Percentiles rank a stretch among this genome's conserved stretches.
Conservation (phyloP, 2,329 filamentous ascomycete genomes). For the Aspergillus ochraceus region DNA sequence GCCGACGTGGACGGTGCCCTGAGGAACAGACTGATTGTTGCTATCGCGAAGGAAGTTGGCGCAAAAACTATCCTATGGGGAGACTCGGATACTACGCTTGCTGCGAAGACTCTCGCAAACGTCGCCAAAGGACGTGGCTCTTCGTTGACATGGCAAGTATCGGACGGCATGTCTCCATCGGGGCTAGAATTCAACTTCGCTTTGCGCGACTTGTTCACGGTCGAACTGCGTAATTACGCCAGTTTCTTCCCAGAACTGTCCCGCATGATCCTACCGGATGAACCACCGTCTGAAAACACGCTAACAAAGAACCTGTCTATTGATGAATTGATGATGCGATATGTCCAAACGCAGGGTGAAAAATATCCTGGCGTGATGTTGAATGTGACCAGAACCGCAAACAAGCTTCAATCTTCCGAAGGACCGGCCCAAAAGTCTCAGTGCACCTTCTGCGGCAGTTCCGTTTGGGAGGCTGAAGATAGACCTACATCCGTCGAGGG, state of each 20-base stretch:
- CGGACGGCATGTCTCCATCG: constrained; percentile 67
- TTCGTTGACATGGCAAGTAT: constrained; percentile 75
- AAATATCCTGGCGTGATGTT: constrained; percentile 89
- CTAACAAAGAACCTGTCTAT: constrained; percentile 69
- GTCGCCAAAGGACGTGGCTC: constrained; percentile 90
- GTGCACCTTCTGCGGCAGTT: constrained; percentile 70
- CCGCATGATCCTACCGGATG: constrained; percentile 47
- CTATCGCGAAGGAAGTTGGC: constrained; percentile 57
- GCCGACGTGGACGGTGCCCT: constrained; percentile 72
- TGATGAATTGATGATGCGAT: constrained; percentile 84
- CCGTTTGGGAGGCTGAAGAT: constrained; percentile 59
- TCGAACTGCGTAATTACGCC: constrained; percentile 72
- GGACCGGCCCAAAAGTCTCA: constrained; percentile 30
- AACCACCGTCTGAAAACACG: constrained; percentile 35
- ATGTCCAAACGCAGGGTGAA: constrained; percentile 81
- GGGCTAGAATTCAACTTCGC: constrained; percentile 72
- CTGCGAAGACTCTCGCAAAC: constrained; percentile 80
- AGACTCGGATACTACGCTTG: constrained; percentile 82
- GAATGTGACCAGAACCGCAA: constrained; percentile 91
- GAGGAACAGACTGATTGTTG: constrained; percentile 68
- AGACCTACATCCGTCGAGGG: constrained; percentile 52
- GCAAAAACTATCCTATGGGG: constrained; percentile 78
- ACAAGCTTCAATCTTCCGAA: constrained; percentile 63
- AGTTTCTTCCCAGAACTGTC: constrained; percentile 53
- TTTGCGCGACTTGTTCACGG: constrained; percentile 78